Percentiles rank a stretch among this genome's conserved stretches.
Evolutionary conservation across 345 rosid species (phyloP).

Genomic region (Pugionium cornutum): DNA sequence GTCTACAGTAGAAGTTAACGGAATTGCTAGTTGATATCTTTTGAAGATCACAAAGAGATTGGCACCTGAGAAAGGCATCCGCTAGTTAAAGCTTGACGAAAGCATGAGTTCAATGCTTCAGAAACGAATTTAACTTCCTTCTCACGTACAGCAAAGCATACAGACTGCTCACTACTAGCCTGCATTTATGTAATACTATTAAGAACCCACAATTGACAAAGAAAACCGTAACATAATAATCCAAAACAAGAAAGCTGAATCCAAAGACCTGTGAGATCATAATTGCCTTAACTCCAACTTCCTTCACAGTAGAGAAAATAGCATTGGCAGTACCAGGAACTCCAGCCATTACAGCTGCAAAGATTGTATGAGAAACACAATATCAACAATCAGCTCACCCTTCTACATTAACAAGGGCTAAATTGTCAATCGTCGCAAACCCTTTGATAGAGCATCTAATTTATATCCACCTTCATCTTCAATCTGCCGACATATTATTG

Average conservation of each 20-base stretch:
- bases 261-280: slow-evolving; percentile 91
- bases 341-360: slow-evolving; percentile 97
- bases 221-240: slow-evolving; percentile 28
- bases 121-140: slow-evolving; percentile 93
- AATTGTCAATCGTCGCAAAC: slow-evolving; percentile 92
- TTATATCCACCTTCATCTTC: slow-evolving; percentile 57
- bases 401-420: slow-evolving; percentile 95
- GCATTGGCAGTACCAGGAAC: slow-evolving; percentile 96
- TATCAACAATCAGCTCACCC: slow-evolving; percentile 55
- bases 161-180: slow-evolving; percentile 99
- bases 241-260: slow-evolving; percentile 12
- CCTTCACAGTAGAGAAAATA: slow-evolving; percentile 92
- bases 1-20: neutral
- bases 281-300: slow-evolving; percentile 95
- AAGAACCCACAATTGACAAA: slow-evolving; percentile 27
- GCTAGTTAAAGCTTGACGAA: slow-evolving; percentile 82
- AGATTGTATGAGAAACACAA: slow-evolving; percentile 2
- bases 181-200: slow-evolving; percentile 40
- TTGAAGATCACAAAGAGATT: slow-evolving; percentile 8
- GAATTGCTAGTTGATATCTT: slow-evolving; percentile 17
- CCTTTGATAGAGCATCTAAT: slow-evolving; percentile 73
- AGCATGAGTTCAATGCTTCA: slow-evolving; percentile 75
- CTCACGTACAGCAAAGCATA: slow-evolving; percentile 97
- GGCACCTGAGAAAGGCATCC: slow-evolving; percentile 95
- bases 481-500: slow-evolving; percentile 65